Base-by-base conservation (phyloP, 1,284 basidiomycete species). In the Ganoderma lucidum region DNA sequence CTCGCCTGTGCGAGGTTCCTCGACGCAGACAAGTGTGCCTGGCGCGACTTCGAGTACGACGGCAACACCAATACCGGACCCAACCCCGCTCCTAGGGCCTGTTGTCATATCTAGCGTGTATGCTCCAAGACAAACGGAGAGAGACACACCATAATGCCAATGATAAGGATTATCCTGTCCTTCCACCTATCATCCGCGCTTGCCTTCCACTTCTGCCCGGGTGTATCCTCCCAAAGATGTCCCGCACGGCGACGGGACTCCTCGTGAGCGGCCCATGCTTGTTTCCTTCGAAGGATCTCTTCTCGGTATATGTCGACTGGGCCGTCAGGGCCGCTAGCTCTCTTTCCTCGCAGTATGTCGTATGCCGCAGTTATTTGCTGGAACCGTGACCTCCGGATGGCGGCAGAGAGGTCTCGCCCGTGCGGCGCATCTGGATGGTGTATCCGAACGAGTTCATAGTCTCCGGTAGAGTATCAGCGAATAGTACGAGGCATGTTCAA, bases 371-470 rank as follows among this genome's bases (percentile, higher is more conserved):
- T 82, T 60, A 88, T 81, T 45, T 84, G 80, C 62, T 86, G 86
- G 73, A 88, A 88, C 15, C 82, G 84, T 5, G 80, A 76, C 66
- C 84, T 85, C 15, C 83, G 82, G 48, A 83, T 75, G 12, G 78
- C 69, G 2, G 82, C 70, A 15, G 83, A 71, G 8, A 84, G 65
- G 56, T 72, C 70, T 35, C 81, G 79, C 35, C 76, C 78, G 1
- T 72, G 75, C 3, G 79, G 78, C 4, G 81, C 80, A 70, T 88
- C 87, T 6, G 87, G 86, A 71, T 88, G 87, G 73, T 88, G 82
- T 62, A 80, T 72, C n/a, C 85, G 84, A 53, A 86, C 87, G 51
- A 88, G 83, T 45, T 88, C 86, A 70, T 85, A 87, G 74, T 88
- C 87, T 88, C 70, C 41, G 56, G 17, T 66, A 53, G 19, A 63